Evolutionary conservation across 257 asterid genomes (phyloP).

Genomic region (Ajuga chamaepitys): DNA sequence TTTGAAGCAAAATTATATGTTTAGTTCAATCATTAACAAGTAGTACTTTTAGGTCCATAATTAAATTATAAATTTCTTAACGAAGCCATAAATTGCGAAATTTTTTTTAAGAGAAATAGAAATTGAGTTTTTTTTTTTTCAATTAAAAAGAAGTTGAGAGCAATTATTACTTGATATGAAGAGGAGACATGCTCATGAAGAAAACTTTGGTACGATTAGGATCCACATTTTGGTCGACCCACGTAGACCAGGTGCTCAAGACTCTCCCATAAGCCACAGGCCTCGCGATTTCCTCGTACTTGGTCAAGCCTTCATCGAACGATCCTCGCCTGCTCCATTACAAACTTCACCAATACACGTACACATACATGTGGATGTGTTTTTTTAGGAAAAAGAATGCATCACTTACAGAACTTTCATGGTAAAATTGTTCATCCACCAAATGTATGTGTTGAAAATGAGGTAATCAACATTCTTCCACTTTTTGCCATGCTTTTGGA

Average conservation of each 20-base stretch:
- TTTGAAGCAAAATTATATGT: too few relatives aligned
- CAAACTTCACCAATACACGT: background rate
- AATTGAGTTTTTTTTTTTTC: too few relatives aligned
- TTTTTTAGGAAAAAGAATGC: background rate
- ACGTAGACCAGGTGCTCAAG: slow-evolving; percentile 64
- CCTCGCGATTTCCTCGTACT: slow-evolving; percentile 58
- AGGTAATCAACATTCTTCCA: slow-evolving; percentile 82
- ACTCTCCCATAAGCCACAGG: slow-evolving; percentile 62
- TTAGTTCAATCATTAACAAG: too few relatives aligned
- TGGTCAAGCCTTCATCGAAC: slow-evolving; percentile 55
- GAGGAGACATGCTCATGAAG: slow-evolving; percentile 98
- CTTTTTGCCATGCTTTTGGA: slow-evolving; percentile 56
- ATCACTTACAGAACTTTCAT: slow-evolving; percentile 77
- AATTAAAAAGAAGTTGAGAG: background rate
- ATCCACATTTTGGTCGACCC: slow-evolving; percentile 59
- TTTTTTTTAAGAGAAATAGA: background rate
- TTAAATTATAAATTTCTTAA: too few relatives aligned
- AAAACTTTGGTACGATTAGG: slow-evolving; percentile 56
- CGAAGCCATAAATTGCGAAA: too few relatives aligned
- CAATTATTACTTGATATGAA: slow-evolving; percentile 64
- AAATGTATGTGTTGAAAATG: slow-evolving; percentile 75
- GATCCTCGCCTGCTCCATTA: slow-evolving; percentile 53
- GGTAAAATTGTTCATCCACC: slow-evolving; percentile 89
- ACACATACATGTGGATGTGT: background rate
- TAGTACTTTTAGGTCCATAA: too few relatives aligned